Base-by-base conservation (phyloP, 2,329 filamentous ascomycete species). In the Colletotrichum camelliae region DNA sequence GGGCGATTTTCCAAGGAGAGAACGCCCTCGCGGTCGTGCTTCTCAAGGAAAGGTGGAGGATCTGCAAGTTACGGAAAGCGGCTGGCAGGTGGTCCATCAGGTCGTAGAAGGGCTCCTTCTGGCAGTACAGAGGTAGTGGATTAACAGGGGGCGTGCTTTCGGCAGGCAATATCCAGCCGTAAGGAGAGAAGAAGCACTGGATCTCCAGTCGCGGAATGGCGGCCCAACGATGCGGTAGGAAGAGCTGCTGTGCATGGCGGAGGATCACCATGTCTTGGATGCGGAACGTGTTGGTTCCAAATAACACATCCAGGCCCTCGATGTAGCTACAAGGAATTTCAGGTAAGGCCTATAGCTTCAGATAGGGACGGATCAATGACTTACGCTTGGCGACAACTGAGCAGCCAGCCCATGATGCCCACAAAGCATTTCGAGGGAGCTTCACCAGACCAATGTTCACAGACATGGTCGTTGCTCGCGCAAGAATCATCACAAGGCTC, bases 231-330 rank as follows among this genome's bases (percentile, higher is more conserved):
- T 67, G 69, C 15, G 69, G 48, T n/a, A 48, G 39, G 24, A 72
- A 58, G 12, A 72, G 60, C 43, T 58, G 27, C 8, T 35, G 21
- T 16, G 48, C 43, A 21, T 31, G 8, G n/a, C 39, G 43, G 13
- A 72, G 61, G n/a, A 67, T 58, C 12, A 66, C 69, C 60, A 66
- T 52, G 43, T 66, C 69, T n/a, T 37, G 57, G 35, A 75, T 55
- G 75, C 71, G 71, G 60, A 77, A 67, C 7, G 57, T 71, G 48
- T 78, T 78, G n/a, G 71, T 78, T 15, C n/a, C 21, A 27, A 66
- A 78, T n/a, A 78, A 52, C 15, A 78, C 33, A 60, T 75, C 71
- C 9, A 75, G 24, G 7, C 74, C 77, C 33, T 78, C 74, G 21
- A 10, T 24, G 60, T 77, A 77, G 10, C 77, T 77, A 12, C 37